phyloP scores from a whole-genome alignment of 2,329 filamentous ascomycete genomes.

The Xylariaceae sp. region DNA sequence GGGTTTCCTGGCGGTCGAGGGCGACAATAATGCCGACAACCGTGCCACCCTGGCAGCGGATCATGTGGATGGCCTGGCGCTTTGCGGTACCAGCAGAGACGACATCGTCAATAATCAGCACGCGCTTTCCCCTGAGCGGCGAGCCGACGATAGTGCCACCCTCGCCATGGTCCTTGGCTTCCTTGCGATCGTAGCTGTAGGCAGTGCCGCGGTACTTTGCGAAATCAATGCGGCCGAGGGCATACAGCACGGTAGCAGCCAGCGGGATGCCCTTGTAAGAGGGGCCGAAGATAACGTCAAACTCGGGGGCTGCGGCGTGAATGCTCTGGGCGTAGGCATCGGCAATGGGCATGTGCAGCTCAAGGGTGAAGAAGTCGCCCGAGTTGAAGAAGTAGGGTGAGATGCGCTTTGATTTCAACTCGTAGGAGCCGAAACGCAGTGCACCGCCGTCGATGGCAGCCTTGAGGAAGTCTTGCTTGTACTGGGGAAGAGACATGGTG shows the following conservation, averaged over 20 bases:
- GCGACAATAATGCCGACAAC: constrained; percentile 87
- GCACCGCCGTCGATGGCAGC: constrained; percentile 66
- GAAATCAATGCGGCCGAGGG: constrained; percentile 68
- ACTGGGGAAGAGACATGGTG: constrained; percentile 52
- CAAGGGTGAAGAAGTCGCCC: constrained; percentile 80
- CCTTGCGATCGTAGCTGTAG: constrained; percentile 94
- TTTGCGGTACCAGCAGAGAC: constrained; percentile 95
- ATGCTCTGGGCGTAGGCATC: constrained; percentile 75
- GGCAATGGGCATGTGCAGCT: constrained; percentile 73
- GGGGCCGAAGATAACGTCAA: constrained; percentile 89
- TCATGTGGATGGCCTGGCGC: constrained; percentile 86
- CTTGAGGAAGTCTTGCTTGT: constrained; percentile 72
- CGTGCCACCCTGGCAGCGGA: constrained; percentile 77
- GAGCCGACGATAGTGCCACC: constrained; percentile 91
- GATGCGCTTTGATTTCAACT: constrained; percentile 85
- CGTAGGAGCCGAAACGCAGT: constrained; percentile 79
- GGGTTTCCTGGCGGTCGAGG: constrained; percentile 82
- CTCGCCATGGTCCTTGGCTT: constrained; percentile 94
- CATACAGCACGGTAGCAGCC: constrained; percentile 72
- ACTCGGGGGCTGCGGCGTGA: constrained; percentile 44
- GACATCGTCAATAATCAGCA: constrained; percentile 94
- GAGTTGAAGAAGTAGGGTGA: constrained; percentile 99
- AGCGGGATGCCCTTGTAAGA: constrained; percentile 97
- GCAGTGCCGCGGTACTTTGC: constrained; percentile 65
- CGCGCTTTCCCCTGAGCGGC: constrained; percentile 75